phyloP scores from a whole-genome alignment of 768 basidiomycete species.

The Mycena filopes region DNA sequence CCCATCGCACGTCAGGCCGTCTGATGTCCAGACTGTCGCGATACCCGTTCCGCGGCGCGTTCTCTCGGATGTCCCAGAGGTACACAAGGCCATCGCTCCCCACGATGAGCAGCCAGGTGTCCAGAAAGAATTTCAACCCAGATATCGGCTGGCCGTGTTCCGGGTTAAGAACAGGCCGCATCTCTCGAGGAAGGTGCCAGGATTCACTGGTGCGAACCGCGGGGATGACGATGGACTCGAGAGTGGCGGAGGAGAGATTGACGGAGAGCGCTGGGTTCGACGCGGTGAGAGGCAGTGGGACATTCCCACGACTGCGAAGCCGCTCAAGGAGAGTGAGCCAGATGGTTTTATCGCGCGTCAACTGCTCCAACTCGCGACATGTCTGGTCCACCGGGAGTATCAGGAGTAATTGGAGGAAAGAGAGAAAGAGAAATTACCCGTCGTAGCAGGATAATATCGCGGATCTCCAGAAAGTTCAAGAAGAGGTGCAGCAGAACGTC shows the following conservation, averaged over 20 bases:
- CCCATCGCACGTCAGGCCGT: slow-evolving; percentile 19
- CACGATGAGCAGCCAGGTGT: slow-evolving; percentile 59
- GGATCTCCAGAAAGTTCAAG: slow-evolving; percentile 6
- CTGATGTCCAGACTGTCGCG: slow-evolving; percentile 18
- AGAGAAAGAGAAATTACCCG: background rate
- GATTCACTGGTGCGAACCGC: slow-evolving; percentile 14
- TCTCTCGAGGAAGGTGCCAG: slow-evolving; percentile 20
- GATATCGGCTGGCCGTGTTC: background rate
- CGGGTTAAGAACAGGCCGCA: background rate
- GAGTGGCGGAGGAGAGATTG: slow-evolving; percentile 1
- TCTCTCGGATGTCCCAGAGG: slow-evolving; percentile 51
- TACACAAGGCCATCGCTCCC: slow-evolving; percentile 54
- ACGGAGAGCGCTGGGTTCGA: background rate
- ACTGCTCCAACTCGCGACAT: slow-evolving; percentile 7
- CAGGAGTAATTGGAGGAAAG: background rate
- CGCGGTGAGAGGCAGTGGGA: slow-evolving; percentile 17
- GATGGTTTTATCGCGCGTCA: slow-evolving; percentile 23
- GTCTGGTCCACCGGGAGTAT: background rate
- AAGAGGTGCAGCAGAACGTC: slow-evolving; percentile 18
- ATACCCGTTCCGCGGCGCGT: slow-evolving; percentile 17
- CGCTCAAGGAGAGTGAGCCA: slow-evolving; percentile 20
- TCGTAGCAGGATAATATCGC: background rate
- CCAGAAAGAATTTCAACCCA: slow-evolving; percentile 53
- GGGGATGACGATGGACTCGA: slow-evolving; percentile 26
- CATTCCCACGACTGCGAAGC: slow-evolving; percentile 13